phyloP scores from a whole-genome alignment of 129 eudicot genomes.

The Chrysanthemum seticuspe region DNA sequence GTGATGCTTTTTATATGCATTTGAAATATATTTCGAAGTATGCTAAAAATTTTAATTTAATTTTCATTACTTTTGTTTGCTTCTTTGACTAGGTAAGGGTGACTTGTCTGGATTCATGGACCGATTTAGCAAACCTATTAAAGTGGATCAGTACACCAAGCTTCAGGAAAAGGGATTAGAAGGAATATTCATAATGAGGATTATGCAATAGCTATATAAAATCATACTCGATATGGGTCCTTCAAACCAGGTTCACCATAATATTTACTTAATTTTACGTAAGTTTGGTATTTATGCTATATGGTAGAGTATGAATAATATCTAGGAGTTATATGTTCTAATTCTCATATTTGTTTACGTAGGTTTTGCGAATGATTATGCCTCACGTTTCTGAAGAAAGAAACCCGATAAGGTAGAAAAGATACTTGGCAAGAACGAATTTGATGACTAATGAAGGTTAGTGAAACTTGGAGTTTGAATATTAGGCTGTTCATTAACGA shows the following conservation, averaged over 20 bases:
- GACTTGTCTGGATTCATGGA: slow-evolving; percentile 88
- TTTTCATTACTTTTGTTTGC: not conserved
- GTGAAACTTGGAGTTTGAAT: slow-evolving; percentile 20
- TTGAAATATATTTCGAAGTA: not conserved
- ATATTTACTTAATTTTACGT: not conserved
- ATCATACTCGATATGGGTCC: slow-evolving; percentile 84
- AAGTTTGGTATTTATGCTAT: no score
- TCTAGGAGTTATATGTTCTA: not conserved
- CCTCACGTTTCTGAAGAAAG: no score
- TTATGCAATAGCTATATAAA: slow-evolving; percentile 79
- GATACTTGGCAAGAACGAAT: slow-evolving; percentile 95
- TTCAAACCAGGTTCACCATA: slow-evolving; percentile 70
- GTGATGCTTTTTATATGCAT: not conserved
- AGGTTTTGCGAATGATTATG: slow-evolving; percentile 78
- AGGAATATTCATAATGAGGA: slow-evolving; percentile 75
- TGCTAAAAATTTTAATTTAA: not conserved
- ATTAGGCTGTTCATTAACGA: not conserved
- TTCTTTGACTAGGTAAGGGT: slow-evolving; percentile 69
- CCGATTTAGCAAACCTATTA: slow-evolving; percentile 85
- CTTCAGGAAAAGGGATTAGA: slow-evolving; percentile 81
- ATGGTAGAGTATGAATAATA: not conserved
- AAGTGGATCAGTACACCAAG: slow-evolving; percentile 88
- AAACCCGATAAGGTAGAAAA: no score
- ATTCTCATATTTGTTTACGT: not conserved
- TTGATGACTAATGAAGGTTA: slow-evolving; percentile 96